Conservation (phyloP, 805 yeast species). For the Candida tibetensis region DNA sequence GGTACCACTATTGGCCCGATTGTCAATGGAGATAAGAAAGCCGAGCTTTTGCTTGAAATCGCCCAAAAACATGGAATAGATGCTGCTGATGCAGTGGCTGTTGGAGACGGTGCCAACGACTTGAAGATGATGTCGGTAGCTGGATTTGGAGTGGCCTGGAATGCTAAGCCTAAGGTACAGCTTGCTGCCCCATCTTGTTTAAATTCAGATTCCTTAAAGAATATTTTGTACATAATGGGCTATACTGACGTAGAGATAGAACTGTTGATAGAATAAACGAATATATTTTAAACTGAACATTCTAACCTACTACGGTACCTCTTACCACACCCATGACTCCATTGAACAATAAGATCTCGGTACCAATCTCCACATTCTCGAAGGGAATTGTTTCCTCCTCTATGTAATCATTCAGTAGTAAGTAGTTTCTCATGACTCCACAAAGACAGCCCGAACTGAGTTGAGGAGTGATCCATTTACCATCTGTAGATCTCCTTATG, state of each 20-base stretch:
- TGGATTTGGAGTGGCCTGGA: slow-evolving; percentile 96
- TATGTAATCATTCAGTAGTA: slow-evolving; percentile 52
- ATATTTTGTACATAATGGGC: slow-evolving; percentile 80
- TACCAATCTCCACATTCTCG: slow-evolving; percentile 58
- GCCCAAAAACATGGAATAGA: slow-evolving; percentile 55
- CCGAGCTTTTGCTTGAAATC: slow-evolving; percentile 61
- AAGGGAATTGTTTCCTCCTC: slow-evolving; percentile 50
- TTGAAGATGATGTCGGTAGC: slow-evolving; percentile 87
- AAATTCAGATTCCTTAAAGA: slow-evolving; percentile 70
- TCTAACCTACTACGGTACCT: slow-evolving; percentile 44
- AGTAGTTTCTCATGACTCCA: slow-evolving; percentile 72
- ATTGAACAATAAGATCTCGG: slow-evolving; percentile 69
- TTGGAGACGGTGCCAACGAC: slow-evolving; percentile 98
- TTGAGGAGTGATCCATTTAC: slow-evolving; percentile 79
- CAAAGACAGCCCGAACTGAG: slow-evolving; percentile 76
- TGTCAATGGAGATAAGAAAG: slow-evolving; percentile 85
- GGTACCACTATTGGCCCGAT: slow-evolving; percentile 79
- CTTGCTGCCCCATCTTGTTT: slow-evolving; percentile 75
- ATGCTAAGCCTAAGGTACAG: slow-evolving; percentile 94
- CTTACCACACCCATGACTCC: slow-evolving; percentile 78
- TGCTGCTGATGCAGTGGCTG: slow-evolving; percentile 62
- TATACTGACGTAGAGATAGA: slow-evolving; percentile 55
- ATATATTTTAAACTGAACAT: no score
- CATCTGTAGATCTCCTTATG: slow-evolving; percentile 38
- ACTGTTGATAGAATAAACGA: no score